Conservation (phyloP, 148 eudicot genomes). For the Camellia japonica region DNA sequence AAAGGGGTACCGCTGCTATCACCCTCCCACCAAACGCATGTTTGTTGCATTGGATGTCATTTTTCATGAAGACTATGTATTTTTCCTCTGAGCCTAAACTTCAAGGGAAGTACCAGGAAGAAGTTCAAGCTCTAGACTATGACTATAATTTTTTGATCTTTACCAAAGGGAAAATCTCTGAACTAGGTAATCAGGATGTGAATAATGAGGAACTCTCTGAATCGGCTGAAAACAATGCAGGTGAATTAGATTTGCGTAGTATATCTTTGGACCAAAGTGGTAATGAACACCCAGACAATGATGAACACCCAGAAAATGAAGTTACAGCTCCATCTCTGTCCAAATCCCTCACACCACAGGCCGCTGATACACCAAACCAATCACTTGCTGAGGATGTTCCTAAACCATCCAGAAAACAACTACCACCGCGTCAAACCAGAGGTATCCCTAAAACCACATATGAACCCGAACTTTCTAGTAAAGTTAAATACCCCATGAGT, state of each 20-base stretch:
- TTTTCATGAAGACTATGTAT: background rate
- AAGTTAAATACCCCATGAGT: too few species aligned
- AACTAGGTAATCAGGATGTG: background rate
- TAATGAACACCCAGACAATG: background rate
- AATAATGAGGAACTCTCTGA: background rate
- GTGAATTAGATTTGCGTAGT: background rate
- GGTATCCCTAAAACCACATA: background rate
- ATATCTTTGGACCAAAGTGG: background rate
- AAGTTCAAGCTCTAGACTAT: too few species aligned
- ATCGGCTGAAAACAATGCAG: background rate
- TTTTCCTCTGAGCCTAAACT: background rate
- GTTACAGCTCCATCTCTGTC: background rate
- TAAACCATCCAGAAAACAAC: background rate
- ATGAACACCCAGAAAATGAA: background rate
- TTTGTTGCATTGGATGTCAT: background rate
- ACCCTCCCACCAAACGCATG: background rate
- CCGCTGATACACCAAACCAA: background rate
- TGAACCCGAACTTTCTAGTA: too few species aligned
- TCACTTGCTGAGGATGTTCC: background rate
- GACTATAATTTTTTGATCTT: too few species aligned
- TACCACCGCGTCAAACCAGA: background rate
- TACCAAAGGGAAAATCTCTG: too few species aligned
- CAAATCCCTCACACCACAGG: background rate
- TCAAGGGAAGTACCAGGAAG: too few species aligned
- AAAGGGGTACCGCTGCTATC: background rate